These are phyloP conservation scores for Aureobasidium namibiae DNA, from an alignment of 2,329 filamentous ascomycete genomes.

Conservation along the genomic window DNA sequence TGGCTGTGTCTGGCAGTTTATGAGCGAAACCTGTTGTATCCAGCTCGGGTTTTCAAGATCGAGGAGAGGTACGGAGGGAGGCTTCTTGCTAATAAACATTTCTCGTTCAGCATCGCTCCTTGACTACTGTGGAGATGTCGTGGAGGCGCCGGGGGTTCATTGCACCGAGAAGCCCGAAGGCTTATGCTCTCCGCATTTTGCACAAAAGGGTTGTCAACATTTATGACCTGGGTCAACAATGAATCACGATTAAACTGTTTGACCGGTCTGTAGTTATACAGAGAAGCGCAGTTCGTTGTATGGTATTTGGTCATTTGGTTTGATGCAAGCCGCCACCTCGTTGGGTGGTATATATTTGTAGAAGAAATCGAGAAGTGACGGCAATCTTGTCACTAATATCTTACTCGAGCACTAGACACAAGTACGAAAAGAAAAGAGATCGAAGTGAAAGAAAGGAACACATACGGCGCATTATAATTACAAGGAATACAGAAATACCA, in stretches of 20 bases:
- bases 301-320: background rate
- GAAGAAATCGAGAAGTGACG: background rate
- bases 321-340: background rate
- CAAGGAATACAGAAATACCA: conserved; percentile 9
- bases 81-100: background rate
- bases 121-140: background rate
- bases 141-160: background rate
- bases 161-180: background rate
- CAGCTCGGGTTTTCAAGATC: background rate
- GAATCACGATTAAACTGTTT: background rate
- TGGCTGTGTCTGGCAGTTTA: background rate
- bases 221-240: background rate
- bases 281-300: no score
- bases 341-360: background rate
- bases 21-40: background rate
- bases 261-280: background rate
- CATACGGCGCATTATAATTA: conserved; percentile 6
- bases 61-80: background rate
- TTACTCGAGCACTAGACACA: background rate
- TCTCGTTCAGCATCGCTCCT: background rate
- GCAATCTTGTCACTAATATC: background rate
- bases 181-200: no score
- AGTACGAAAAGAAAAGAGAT: background rate
- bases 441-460: background rate
- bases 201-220: background rate